Conservation (phyloP, 176 grass and related monocot genomes). For the Zea luxurians region DNA sequence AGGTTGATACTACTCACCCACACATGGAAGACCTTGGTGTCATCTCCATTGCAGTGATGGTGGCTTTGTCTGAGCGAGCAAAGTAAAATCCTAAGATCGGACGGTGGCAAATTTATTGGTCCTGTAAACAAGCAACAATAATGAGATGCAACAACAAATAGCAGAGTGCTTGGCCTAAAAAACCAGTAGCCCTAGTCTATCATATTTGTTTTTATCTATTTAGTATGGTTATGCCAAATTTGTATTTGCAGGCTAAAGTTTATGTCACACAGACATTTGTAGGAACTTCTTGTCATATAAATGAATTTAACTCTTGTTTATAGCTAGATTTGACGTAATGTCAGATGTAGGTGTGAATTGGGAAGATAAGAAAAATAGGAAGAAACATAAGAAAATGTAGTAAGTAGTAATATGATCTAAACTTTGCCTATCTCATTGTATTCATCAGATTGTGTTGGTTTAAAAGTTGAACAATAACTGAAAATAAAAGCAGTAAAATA, state of each 20-base stretch:
- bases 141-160: slow-evolving; percentile 2
- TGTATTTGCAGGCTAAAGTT: neutral
- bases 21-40: neutral
- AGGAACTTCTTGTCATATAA: neutral
- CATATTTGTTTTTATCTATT: neutral
- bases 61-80: slow-evolving; percentile 51
- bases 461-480: too few species aligned
- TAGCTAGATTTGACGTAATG: neutral
- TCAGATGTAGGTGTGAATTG: too few species aligned
- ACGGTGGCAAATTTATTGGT: slow-evolving; percentile 79
- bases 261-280: neutral
- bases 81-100: slow-evolving; percentile 93
- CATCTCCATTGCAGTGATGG: slow-evolving; percentile 64
- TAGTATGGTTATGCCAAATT: neutral
- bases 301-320: neutral
- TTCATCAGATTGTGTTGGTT: slow-evolving; percentile 77
- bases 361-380: neutral
- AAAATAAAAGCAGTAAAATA: too few species aligned
- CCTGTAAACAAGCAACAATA: slow-evolving; percentile 36
- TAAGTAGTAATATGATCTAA: neutral
- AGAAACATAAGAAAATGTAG: neutral
- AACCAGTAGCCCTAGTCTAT: neutral
- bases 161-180: neutral
- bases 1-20: too few species aligned
- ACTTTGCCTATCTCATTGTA: slow-evolving; percentile 63